Evolutionary conservation across 495 filamentous ascomycete genomes (phyloP).

Genomic region (Geopyxis carbonaria): DNA sequence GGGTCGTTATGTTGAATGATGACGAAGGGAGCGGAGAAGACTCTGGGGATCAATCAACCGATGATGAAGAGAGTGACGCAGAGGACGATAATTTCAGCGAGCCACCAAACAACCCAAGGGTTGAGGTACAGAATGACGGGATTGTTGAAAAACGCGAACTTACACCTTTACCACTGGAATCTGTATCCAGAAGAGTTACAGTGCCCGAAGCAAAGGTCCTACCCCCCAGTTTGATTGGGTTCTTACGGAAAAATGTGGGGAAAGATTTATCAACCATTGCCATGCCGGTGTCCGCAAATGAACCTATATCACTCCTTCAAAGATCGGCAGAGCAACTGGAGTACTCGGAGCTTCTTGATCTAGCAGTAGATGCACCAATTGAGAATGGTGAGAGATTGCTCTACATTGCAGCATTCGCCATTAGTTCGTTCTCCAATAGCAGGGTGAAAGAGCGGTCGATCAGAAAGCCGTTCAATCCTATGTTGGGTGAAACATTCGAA

Average conservation of each 20-base stretch:
- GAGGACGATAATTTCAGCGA: conserved; percentile 39
- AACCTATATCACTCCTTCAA: conserved; percentile 76
- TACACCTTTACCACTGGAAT: conserved; percentile 54
- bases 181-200: conserved; percentile 48
- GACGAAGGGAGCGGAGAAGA: conserved; percentile 44
- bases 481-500: conserved; percentile 92
- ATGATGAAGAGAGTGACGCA: conserved; percentile 28
- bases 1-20: conserved; percentile 53
- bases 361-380: conserved; percentile 41
- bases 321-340: conserved; percentile 76
- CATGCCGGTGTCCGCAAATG: conserved; percentile 94
- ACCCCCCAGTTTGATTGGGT: conserved; percentile 81
- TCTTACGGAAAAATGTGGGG: conserved; percentile 92
- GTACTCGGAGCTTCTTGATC: conserved; percentile 69
- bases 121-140: not conserved
- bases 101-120: not conserved
- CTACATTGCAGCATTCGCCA: conserved; percentile 75
- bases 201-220: conserved; percentile 53
- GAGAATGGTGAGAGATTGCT: conserved; percentile 53
- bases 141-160: conserved; percentile 26
- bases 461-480: conserved; percentile 94
- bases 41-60: conserved; percentile 31
- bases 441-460: conserved; percentile 79
- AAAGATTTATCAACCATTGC: conserved; percentile 91
- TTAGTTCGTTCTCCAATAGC: conserved; percentile 61